phyloP scores from a whole-genome alignment of 1,284 basidiomycete species.

The Leucoagaricus sp. region DNA sequence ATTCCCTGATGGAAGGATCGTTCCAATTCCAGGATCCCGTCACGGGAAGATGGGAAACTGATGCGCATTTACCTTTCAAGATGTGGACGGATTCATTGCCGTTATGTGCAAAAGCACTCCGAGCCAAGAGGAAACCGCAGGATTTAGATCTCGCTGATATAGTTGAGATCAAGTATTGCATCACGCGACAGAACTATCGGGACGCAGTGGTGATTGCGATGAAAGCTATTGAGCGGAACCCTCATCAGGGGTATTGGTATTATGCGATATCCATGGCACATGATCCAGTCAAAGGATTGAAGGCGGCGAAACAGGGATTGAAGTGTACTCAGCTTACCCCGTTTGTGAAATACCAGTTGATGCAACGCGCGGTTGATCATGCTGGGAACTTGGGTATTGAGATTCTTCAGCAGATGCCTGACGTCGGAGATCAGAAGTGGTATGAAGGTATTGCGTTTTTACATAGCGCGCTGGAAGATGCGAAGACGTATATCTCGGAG shows the following conservation, averaged over 20 bases:
- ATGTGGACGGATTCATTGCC: slow-evolving; percentile 59
- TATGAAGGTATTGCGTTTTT: slow-evolving; percentile 61
- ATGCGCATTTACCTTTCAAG: slow-evolving; percentile 52
- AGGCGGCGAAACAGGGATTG: slow-evolving; percentile 55
- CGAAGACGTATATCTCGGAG: slow-evolving; percentile 51
- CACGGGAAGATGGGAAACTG: slow-evolving; percentile 40
- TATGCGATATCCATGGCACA: slow-evolving; percentile 51
- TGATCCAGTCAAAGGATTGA: slow-evolving; percentile 37
- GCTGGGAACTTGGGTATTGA: slow-evolving; percentile 54
- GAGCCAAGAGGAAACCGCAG: slow-evolving; percentile 34
- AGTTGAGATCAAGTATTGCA: slow-evolving; percentile 56
- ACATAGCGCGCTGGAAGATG: slow-evolving; percentile 56
- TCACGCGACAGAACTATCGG: slow-evolving; percentile 45
- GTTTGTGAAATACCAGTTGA: slow-evolving; percentile 51
- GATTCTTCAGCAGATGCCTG: slow-evolving; percentile 44
- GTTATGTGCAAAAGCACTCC: slow-evolving; percentile 52
- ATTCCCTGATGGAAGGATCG: slow-evolving; percentile 54
- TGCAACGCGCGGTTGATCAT: slow-evolving; percentile 60
- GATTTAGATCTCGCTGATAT: slow-evolving; percentile 57
- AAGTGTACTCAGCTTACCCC: slow-evolving; percentile 49
- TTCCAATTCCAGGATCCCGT: slow-evolving; percentile 46
- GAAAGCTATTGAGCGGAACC: slow-evolving; percentile 49
- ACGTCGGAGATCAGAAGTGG: slow-evolving; percentile 44
- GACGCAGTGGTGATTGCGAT: slow-evolving; percentile 47
- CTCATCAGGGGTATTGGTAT: slow-evolving; percentile 57